phyloP scores from a whole-genome alignment of 2,329 filamentous ascomycete species.

The Simplicillium aogashimaense region DNA sequence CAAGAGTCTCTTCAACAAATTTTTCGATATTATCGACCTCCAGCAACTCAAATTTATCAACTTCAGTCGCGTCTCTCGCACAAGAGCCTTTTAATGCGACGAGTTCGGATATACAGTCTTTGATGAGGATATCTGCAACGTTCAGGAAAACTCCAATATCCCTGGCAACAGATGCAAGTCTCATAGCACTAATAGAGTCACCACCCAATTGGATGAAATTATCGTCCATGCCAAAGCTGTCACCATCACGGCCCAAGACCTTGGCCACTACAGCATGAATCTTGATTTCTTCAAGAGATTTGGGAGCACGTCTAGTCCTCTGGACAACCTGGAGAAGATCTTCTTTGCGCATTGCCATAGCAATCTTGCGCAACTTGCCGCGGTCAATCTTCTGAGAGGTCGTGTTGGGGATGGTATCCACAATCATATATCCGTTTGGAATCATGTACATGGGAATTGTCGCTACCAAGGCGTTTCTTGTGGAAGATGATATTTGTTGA shows the following conservation, averaged over 20 bases:
- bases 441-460: slow-evolving; percentile 8
- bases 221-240: slow-evolving; percentile 16
- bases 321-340: too few relatives aligned
- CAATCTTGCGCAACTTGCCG: not conserved
- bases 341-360: too few relatives aligned
- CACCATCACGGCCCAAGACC: slow-evolving; percentile 24
- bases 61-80: slow-evolving; percentile 5
- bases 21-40: too few relatives aligned
- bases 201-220: slow-evolving; percentile 30
- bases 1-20: too few relatives aligned
- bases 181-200: slow-evolving; percentile 33
- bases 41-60: too few relatives aligned
- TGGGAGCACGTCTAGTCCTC: too few relatives aligned
- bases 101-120: slow-evolving; percentile 10
- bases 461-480: not conserved
- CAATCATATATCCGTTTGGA: slow-evolving; percentile 2
- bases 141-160: too few relatives aligned
- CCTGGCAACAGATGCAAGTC: not conserved
- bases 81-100: slow-evolving; percentile 9
- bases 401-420: slow-evolving; percentile 2
- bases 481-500: not conserved
- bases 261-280: slow-evolving; percentile 19
- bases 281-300: not conserved
- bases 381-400: slow-evolving; percentile 5
- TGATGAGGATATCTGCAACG: too few relatives aligned